A percentile compares a stretch with the other conserved stretches of the same genome.
These are phyloP conservation scores for Lipomyces spencermartinsiae DNA, from an alignment of 805 yeast species.

Conservation along the genomic window DNA sequence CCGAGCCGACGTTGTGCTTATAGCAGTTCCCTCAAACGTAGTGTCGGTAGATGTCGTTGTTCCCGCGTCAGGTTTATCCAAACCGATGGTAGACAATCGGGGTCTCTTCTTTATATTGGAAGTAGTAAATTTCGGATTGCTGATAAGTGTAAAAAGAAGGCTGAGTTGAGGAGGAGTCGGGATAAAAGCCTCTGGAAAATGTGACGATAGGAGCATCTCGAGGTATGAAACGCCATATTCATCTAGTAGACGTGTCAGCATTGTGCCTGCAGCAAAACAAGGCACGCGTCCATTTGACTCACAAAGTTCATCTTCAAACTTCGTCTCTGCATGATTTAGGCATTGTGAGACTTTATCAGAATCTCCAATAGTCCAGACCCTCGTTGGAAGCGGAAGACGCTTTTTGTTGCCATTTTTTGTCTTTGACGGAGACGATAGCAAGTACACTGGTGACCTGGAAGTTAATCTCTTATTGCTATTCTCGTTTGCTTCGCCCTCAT, in stretches of 20 bases:
- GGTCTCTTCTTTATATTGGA: neutral
- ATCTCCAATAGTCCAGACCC: slow-evolving; percentile 29
- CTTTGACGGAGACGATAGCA: slow-evolving; percentile 15
- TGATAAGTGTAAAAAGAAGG: slow-evolving; percentile 27
- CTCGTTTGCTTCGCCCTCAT: neutral
- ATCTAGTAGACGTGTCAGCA: slow-evolving; percentile 14
- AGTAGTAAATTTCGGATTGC: slow-evolving; percentile 26
- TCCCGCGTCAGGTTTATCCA: neutral
- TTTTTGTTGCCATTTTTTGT: neutral
- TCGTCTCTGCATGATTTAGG: slow-evolving; percentile 25
- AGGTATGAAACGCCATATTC: slow-evolving; percentile 27
- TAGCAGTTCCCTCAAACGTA: slow-evolving; percentile 9
- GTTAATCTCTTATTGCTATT: neutral
- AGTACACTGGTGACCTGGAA: neutral
- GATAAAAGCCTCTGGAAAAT: slow-evolving; percentile 25
- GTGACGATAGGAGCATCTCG: slow-evolving; percentile 21
- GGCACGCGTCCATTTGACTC: neutral
- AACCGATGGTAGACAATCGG: neutral
- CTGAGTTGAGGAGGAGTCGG: slow-evolving; percentile 30
- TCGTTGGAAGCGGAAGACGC: slow-evolving; percentile 6
- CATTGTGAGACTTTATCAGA: slow-evolving; percentile 16
- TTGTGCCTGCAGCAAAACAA: neutral
- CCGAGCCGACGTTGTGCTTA: slow-evolving; percentile 17
- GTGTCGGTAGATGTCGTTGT: neutral
- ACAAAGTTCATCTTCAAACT: slow-evolving; percentile 34